A percentile compares a stretch with the other conserved stretches of the same genome.
Evolutionary conservation across 306 rosid species (phyloP).

Genomic region (Aeschynomene evenia): DNA sequence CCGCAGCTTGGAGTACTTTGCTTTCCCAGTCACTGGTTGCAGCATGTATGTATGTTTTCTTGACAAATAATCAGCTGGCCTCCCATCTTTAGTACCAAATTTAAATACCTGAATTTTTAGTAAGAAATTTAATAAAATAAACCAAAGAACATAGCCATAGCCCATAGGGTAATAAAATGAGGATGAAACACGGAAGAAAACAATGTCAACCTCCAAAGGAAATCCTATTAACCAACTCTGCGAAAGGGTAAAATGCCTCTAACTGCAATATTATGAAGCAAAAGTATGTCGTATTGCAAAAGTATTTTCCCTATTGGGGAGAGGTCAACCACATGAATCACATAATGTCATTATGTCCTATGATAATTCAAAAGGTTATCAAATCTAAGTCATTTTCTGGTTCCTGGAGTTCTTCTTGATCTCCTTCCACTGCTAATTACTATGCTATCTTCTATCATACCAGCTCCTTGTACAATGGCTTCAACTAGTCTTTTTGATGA

Average conservation of each 20-base stretch:
- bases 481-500: neutral
- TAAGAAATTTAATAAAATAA: slow-evolving; percentile 20
- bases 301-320: neutral
- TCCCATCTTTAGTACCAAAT: slow-evolving; percentile 87
- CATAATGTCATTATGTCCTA: neutral
- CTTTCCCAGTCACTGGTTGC: slow-evolving; percentile 90
- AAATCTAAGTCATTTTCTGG: neutral
- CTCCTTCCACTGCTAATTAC: neutral
- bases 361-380: neutral
- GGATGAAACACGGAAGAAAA: slow-evolving; percentile 11
- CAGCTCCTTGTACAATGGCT: neutral
- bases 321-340: neutral
- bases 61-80: slow-evolving; percentile 54
- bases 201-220: slow-evolving; percentile 9
- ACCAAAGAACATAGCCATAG: neutral
- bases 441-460: neutral
- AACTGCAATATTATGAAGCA: neutral
- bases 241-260: neutral
- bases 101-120: slow-evolving; percentile 63
- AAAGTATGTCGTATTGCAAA: no score
- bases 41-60: slow-evolving; percentile 67
- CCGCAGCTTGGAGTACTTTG: slow-evolving; percentile 72
- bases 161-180: slow-evolving; percentile 18
- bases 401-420: neutral
- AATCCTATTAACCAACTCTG: slow-evolving; percentile 5